These are phyloP conservation scores for Pythium biforme DNA, from an alignment of 352 stramenopile genomes.

Conservation along the genomic window DNA sequence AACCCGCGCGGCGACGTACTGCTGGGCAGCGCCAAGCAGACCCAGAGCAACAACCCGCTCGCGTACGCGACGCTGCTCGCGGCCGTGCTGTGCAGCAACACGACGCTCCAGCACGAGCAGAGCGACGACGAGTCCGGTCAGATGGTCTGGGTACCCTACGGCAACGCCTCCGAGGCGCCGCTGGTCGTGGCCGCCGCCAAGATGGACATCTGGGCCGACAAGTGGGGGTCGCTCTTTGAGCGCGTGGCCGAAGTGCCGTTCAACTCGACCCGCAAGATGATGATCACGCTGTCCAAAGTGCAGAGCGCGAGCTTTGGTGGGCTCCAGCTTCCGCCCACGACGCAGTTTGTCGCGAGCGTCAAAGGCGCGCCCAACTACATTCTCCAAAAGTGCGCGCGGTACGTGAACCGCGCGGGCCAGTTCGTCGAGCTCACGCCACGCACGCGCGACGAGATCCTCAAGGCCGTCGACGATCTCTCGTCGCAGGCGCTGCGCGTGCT, in stretches of 20 bases:
- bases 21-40: constrained; percentile 41
- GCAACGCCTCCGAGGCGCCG: constrained; percentile 76
- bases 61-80: constrained; percentile 55
- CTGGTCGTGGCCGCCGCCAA: constrained; percentile 74
- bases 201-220: constrained; percentile 57
- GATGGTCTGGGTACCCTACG: constrained; percentile 49
- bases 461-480: constrained; percentile 62
- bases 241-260: constrained; percentile 92
- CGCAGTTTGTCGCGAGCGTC: constrained; percentile 49
- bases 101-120: constrained; percentile 59
- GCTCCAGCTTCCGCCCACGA: constrained; percentile 31
- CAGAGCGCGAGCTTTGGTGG: constrained; percentile 17
- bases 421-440: constrained; percentile 38
- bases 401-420: constrained; percentile 43
- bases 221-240: constrained; percentile 44
- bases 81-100: constrained; percentile 75
- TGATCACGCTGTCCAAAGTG: constrained; percentile 80
- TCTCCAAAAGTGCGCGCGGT: constrained; percentile 61
- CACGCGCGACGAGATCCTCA: constrained; percentile 51
- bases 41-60: constrained; percentile 41
- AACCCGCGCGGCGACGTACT: constrained; percentile 54
- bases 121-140: constrained; percentile 30
- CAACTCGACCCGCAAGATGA: constrained; percentile 93
- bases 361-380: constrained; percentile 78
- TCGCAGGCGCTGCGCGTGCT: constrained; percentile 86